Conservation (phyloP, 2,329 filamentous ascomycete species). For the Nemania bipapillata region DNA sequence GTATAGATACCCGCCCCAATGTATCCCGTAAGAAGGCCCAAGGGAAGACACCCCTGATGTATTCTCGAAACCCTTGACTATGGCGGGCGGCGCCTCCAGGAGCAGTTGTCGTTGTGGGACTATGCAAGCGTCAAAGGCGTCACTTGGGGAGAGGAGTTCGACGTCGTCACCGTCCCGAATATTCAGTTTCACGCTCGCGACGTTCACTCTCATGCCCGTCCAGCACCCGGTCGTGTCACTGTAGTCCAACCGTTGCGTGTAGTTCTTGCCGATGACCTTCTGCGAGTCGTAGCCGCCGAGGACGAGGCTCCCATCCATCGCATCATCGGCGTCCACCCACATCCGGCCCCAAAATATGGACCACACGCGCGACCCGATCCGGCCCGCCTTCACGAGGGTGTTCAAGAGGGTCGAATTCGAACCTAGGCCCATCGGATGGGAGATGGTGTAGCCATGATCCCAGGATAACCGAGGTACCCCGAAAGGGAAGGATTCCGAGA, state of each 20-base stretch:
- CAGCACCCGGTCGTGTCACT: constrained; percentile 43
- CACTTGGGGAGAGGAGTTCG: constrained; percentile 46
- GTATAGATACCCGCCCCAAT: constrained; percentile 10
- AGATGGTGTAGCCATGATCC: constrained; percentile 33
- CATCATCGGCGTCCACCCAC: constrained; percentile 42
- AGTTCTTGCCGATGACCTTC: constrained; percentile 48
- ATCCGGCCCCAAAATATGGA: constrained; percentile 54
- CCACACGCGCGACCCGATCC: constrained; percentile 38
- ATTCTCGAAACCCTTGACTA: constrained; percentile 4
- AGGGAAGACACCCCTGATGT: constrained; percentile 1
- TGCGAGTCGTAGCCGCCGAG: constrained; percentile 52
- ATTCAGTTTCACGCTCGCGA: constrained; percentile 46
- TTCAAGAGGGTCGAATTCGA: constrained; percentile 36
- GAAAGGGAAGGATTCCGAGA: constrained; percentile 18
- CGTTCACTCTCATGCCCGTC: constrained; percentile 47
- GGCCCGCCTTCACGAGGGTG: constrained; percentile 18
- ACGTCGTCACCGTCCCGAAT: constrained; percentile 44
- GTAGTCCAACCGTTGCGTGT: constrained; percentile 47
- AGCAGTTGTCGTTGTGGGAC: constrained; percentile 18
- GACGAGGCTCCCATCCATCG: constrained; percentile 50
- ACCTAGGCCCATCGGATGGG: constrained; percentile 35
- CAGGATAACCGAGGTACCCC: constrained; percentile 31
- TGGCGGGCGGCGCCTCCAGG: background rate
- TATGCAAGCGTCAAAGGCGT: constrained; percentile 39
- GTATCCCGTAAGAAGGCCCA: constrained; percentile 10